Evolutionary conservation across 2,329 filamentous ascomycete species (phyloP), one percentile per base, ranked within the genome.

Genomic region (Penicillium sclerotiorum): DNA sequence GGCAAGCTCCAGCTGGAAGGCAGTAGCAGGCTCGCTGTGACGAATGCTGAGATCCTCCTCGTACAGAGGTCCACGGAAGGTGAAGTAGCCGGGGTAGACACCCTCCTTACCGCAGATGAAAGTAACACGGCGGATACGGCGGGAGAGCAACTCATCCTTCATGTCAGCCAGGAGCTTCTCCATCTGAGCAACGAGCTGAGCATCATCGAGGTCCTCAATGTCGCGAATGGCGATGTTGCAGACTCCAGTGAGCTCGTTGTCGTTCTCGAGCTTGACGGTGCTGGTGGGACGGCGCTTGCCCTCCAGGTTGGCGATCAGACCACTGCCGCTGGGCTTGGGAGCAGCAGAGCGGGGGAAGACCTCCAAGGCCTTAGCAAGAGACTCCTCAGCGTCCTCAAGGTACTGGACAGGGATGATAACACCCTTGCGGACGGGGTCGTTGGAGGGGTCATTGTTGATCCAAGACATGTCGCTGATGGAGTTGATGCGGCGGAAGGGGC

Each of bases 381-480:
- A 80, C 65, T 99, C 94, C 63, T 97, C 94, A 12, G 87, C 89
- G 66, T 99, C 94, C 56, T 99, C 94, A 35, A 99, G 78, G 74
- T 95, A 99, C 65, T 87, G 88, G 64, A 95, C 91, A 25, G 94
- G 92, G 38, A 96, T 85, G 56, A 99, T 94, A 47, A 95, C 90
- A 82, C 94, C 94, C 78, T 94, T 95, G 64, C 94, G 85, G 23
- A 82, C 84, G 27, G 89, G 89, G 73, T 96, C 92, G 33, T 85
- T 80, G 17, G 59, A 59, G 45, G 84, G 82, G 68, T 88, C 87
- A 58, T 84, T 84, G 52, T 84, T 80, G 53, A 96, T 77, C 72
- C 95, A 96, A 13, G 90, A 90, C 88, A 99, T 90, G 68, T 99
- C 94, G 71, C 91, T 96, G 72, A 99, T 94, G 46, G 94, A 97